Conservation (phyloP, 202 grass and related monocot species). For the Eragrostis tef region DNA sequence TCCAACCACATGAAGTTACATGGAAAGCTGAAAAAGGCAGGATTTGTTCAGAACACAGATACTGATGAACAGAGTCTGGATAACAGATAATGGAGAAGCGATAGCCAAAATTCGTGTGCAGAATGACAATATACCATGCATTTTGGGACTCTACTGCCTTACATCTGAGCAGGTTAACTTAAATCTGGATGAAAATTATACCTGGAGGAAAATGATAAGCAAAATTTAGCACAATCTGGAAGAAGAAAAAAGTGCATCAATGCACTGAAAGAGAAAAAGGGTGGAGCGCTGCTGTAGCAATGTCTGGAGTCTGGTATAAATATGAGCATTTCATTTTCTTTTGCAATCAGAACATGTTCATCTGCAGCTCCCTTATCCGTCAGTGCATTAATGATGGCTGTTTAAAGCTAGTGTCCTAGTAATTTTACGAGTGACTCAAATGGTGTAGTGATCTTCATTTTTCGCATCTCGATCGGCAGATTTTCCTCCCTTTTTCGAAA, state of each 20-base stretch:
- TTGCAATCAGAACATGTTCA: background rate
- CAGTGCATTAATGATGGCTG: background rate
- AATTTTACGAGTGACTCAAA: background rate
- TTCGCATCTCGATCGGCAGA: background rate
- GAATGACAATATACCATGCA: conserved; percentile 18
- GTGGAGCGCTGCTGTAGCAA: background rate
- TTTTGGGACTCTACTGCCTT: conserved; percentile 5
- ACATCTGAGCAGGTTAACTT: background rate
- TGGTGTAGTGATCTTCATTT: background rate
- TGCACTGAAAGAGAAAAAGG: background rate
- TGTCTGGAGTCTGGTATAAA: background rate
- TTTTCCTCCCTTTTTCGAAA: background rate
- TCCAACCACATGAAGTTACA: background rate
- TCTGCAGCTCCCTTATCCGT: background rate
- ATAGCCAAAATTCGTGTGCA: conserved; percentile 15
- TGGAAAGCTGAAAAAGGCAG: background rate
- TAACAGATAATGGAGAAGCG: background rate
- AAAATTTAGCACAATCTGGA: background rate
- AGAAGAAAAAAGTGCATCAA: background rate
- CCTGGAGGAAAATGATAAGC: background rate
- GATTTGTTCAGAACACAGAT: background rate
- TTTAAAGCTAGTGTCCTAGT: background rate
- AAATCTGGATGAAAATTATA: background rate
- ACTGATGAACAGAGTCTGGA: conserved; percentile 15
- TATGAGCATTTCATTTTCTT: background rate